These are phyloP conservation scores for Orbilia oligospora DNA, from an alignment of 2,329 filamentous ascomycete species.

Conservation along the genomic window DNA sequence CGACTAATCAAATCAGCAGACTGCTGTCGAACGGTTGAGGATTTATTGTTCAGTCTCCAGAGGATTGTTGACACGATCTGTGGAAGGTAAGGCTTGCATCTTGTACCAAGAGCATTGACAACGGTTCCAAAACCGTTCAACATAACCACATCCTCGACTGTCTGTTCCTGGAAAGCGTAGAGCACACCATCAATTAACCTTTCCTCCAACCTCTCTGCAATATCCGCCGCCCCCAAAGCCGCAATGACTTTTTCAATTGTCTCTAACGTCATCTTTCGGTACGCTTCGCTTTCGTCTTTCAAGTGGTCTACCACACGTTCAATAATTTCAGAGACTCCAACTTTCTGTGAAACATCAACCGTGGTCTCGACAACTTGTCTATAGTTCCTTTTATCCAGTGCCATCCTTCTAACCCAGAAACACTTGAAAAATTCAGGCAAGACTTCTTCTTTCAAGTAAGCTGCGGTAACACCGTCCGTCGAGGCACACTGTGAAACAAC, in stretches of 20 bases:
- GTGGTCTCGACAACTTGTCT: slow-evolving; percentile 98
- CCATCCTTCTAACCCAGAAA: slow-evolving; percentile 98
- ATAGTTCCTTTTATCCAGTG: slow-evolving; percentile 96
- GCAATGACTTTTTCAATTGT: slow-evolving; percentile 97
- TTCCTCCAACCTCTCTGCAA: slow-evolving; percentile 92
- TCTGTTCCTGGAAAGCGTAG: slow-evolving; percentile 97
- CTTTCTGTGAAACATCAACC: slow-evolving; percentile 95
- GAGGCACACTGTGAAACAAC: slow-evolving; percentile 95
- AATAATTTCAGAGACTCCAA: slow-evolving; percentile 95
- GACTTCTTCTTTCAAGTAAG: slow-evolving; percentile 94
- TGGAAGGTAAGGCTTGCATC: slow-evolving; percentile 95
- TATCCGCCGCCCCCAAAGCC: slow-evolving; percentile 91
- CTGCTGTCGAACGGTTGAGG: slow-evolving; percentile 94
- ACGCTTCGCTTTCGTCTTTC: slow-evolving; percentile 97
- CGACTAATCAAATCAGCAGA: slow-evolving; percentile 96
- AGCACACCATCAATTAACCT: slow-evolving; percentile 94
- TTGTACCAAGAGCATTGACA: slow-evolving; percentile 91
- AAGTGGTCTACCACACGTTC: slow-evolving; percentile 94
- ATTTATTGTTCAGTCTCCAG: slow-evolving; percentile 98
- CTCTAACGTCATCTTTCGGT: slow-evolving; percentile 99
- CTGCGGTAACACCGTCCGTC: slow-evolving; percentile 93
- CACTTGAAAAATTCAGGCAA: slow-evolving; percentile 98
- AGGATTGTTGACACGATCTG: slow-evolving; percentile 98
- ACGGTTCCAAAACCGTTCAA: slow-evolving; percentile 98
- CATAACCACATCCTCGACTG: slow-evolving; percentile 94